Base-by-base conservation (phyloP, 2,329 filamentous ascomycete genomes). In the Fusarium luffae region DNA sequence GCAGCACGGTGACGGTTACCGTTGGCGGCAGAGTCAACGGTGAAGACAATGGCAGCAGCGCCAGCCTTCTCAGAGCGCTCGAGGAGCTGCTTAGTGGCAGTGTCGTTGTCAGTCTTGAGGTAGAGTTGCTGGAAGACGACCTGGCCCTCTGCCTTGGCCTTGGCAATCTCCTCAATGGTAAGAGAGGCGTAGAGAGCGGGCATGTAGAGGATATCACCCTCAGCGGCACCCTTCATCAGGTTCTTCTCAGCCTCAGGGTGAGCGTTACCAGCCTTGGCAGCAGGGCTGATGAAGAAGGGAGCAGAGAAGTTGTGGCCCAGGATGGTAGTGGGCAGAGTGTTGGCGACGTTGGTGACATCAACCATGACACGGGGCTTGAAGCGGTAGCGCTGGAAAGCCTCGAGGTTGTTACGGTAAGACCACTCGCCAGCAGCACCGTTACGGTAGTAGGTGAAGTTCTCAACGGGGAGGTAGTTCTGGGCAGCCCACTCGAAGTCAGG, bases 401-500 rank as follows among this genome's bases (percentile, higher is more conserved):
- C 86, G 8, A 88, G 80, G 76, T 88, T 88, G 76, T 87, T 86
- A 50, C 85, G 81, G 77, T 87, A 87, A 2, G 81, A 82, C 82
- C 83, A 88, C 77, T 88, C 86, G 63, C 85, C 86, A 5, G 81
- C 85, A 6, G 85, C 85, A 21, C 85, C 85, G 68, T 85, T 86
- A 62, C 85, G 83, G 77, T 88, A 88, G 76, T 86, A 88, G n/a
- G 85, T 85, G 76, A 85, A 88, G 71, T 84, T 82, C 23, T 77
- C 72, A 14, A 70, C 63, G 59, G 84, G 82, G 70, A 88, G 80
- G 69, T 82, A 82, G 54, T 82, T 80, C 57, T 84, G 79, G 23
- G 85, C 85, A 5, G 83, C 83, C 76, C 80, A 86, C 42, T 88
- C 84, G 69, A 87, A 88, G 77, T 88, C 86, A 2, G 82, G 84